Base-by-base conservation (phyloP, 768 basidiomycete genomes). In the Psilocybe tampanensis region DNA sequence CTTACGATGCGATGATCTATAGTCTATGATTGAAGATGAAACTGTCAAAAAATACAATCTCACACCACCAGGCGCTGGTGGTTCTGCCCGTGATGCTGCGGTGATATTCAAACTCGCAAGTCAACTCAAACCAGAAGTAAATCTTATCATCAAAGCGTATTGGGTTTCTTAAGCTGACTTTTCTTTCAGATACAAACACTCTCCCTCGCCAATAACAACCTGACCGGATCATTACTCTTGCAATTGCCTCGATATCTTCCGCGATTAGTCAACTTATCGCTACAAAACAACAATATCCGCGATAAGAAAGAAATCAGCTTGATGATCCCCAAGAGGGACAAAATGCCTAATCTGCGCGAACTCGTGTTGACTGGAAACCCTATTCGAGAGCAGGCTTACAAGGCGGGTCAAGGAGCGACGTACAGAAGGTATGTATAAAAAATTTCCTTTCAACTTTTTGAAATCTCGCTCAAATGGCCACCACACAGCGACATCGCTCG, bases 41-140 rank as follows among this genome's bases (percentile, higher is more conserved):
- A 75, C 88, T 52, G 76, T 97, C 59, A 84, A 83, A 69, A 88
- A 86, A 66, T 73, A 92, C 63, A 82, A 85, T 43, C 76, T 97
- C 24, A 65, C 78, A 24, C 83, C 89, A 1, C 94, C 93, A 2
- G 92, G 92, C 7, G 75, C 81, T 26, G 84, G 87, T 9, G 85
- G 89, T 29, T 77, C 82, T 22, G 67, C 72, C 19, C 83, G 79
- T 58, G 89, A 92, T 64, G 86, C 89, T 0, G 83, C 88, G 5
- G 94, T 95, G 9, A 86, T 98, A 44, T 95, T 95, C 79, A 95
- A 95, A 71, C 77, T 95, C 11, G 92, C 94, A 1, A 80, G 83
- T 18, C 81, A 88, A 62, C 82, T 95, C 52, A 85, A 84, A 61
- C 94, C 94, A 34, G 80, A 85, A 54, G 92, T 92, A 64, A 53